phyloP scores from a whole-genome alignment of 352 stramenopile species.

The Blastocystis hominis region DNA sequence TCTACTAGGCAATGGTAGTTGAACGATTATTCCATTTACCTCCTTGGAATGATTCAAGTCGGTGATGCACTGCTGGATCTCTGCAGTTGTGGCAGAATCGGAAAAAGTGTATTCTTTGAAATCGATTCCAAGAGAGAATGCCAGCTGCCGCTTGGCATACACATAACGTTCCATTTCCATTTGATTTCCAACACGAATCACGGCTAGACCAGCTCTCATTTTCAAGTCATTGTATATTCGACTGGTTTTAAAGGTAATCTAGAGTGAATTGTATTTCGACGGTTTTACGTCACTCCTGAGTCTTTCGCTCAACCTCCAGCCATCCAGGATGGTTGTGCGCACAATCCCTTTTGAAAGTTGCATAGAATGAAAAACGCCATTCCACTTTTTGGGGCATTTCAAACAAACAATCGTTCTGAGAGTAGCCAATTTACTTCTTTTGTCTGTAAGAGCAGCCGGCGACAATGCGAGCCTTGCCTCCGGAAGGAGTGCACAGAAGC shows the following conservation, averaged over 20 bases:
- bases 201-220: background rate
- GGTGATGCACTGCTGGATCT: background rate
- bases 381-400: background rate
- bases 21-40: background rate
- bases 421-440: slow-evolving; percentile 55
- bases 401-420: no score
- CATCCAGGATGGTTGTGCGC: background rate
- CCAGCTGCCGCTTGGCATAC: background rate
- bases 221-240: background rate
- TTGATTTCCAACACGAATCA: background rate
- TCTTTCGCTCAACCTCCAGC: background rate
- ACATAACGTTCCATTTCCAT: slow-evolving; percentile 16
- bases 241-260: background rate
- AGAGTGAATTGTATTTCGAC: background rate
- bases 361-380: background rate
- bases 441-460: slow-evolving; percentile 23
- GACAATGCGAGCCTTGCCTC: slow-evolving; percentile 53
- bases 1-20: background rate
- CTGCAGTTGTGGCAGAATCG: background rate
- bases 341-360: background rate
- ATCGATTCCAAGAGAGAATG: background rate
- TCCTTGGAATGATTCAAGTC: background rate
- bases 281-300: background rate
- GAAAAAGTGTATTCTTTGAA: background rate
- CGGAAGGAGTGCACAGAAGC: slow-evolving; percentile 47